Base-by-base conservation (phyloP, 345 rosid species). In the Lepidium didymum region DNA sequence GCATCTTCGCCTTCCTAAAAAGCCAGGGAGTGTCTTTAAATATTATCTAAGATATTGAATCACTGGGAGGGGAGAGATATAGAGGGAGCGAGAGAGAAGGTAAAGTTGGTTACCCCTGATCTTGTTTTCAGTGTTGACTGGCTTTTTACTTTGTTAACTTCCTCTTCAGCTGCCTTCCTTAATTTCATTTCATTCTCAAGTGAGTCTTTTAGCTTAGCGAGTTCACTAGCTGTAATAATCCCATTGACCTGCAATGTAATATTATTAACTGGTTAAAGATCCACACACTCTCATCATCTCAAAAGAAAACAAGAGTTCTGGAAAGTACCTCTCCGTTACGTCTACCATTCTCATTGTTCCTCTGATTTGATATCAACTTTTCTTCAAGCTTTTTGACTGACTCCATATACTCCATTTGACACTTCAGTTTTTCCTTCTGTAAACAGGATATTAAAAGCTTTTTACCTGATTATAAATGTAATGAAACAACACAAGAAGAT, bases 331-430 rank as follows among this genome's bases (percentile, higher is more conserved):
- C 87, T 68, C 81, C 81, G 56, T 80, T 78, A 18, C 70, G 74
- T 64, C 68, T 75, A 68, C 81, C 81, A 64, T 61, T 74, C 47
- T 59, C 81, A 69, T 75, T 84, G 81, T 79, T 87, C 81, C 8
- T 80, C 78, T 87, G 89, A 80, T 78, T 89, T 51, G 81, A 69
- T 64, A 75, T 73, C 87, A 89, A 76, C 81, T 89, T 89, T 73
- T 91, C 96, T 72, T 95, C 99, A 53, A 91, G 87, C 82, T 86
- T 86, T 83, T 84, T 91, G 64, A 95, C 83, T 47, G 99, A 89
- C 62, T 89, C 95, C 90, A 86, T 83, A 68, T 85, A 89, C 68
- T 86, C 97, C 93, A 87, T 86, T 75, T 89, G 96, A 64, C 92
- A 86, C 75, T 89, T 89, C 34, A 83, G 72, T 71, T 81, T 85